Base-by-base conservation (phyloP, 2,329 filamentous ascomycete genomes). In the Grosmannia clavigera region DNA sequence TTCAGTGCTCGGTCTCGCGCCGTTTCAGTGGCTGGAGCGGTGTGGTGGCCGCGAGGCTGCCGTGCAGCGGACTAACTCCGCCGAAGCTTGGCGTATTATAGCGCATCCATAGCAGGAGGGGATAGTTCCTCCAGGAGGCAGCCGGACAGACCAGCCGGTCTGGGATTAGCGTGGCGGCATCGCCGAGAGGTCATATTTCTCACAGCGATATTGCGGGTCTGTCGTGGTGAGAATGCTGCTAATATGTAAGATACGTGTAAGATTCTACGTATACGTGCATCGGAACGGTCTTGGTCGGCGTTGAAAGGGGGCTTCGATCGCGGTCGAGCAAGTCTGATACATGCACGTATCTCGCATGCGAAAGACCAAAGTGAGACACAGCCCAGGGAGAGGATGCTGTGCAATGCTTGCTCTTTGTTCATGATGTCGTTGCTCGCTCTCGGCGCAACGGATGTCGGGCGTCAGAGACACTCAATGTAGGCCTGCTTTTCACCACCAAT, bases 131-230 rank as follows among this genome's bases (percentile, higher is more conserved):
- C 51, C 19, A 38, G 52, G 52, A 55, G 29, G 52, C 52, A 55
- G 31, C 52, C 52, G 27, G 50, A 57, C 14, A 12, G 40, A 14
- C 33, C 54, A 6, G 35, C 58, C 58, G 22, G 2, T 31, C 54
- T 19, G 3, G 60, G 57, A 7, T 40, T 61, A 61, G 60, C 14
- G 33, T 10, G 2, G 46, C 60, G 60, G 60, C 40, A 31, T 58
- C 60, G 46, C 60, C 60, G 60, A 61, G 50, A 52, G 48, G 50
- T 7, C 3, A 29, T 40, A 9, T 27, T 33, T 12, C 57, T n/a
- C 19, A n/a, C 6, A 46, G 7, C 43, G 43, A 46, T n/a, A n/a
- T n/a, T 46, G 19, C 43, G 43, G 43, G 43, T n/a, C 40, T 19
- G 40, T 14, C 35, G 14, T 43, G 40, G 40, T 4, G 14, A 43